phyloP scores from a whole-genome alignment of 169 alveolate species.

The Eimeria praecox region DNA sequence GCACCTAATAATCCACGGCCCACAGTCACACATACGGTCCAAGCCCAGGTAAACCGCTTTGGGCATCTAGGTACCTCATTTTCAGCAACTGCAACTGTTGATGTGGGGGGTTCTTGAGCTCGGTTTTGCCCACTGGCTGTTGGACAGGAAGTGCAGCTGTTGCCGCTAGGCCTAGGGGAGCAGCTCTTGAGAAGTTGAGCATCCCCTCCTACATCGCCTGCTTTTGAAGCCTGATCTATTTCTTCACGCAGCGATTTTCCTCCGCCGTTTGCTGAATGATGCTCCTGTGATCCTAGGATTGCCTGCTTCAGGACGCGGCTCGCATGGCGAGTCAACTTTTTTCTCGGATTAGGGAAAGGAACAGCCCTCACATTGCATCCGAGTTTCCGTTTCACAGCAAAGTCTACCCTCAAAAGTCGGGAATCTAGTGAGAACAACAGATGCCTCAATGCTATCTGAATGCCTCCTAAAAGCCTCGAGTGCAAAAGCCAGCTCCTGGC shows the following conservation, averaged over 20 bases:
- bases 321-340: background rate
- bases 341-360: background rate
- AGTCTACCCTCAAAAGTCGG: background rate
- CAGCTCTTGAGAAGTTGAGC: background rate
- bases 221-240: constrained; percentile 3
- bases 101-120: background rate
- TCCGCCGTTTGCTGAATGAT: background rate
- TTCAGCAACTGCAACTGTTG: background rate
- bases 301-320: constrained; percentile 53
- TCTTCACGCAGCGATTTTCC: constrained; percentile 35
- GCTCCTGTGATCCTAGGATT: background rate
- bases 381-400: background rate
- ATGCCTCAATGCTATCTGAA: constrained; percentile 36
- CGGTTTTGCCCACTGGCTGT: background rate
- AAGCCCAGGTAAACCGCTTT: background rate
- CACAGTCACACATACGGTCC: background rate
- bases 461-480: constrained; percentile 27
- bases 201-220: background rate
- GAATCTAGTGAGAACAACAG: background rate
- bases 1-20: background rate
- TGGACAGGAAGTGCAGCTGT: background rate
- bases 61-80: background rate
- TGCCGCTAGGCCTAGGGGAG: background rate
- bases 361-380: background rate
- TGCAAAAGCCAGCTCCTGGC: constrained; percentile 48